Conservation (phyloP, 78 protist genomes). For the Isochrysis galbana region DNA sequence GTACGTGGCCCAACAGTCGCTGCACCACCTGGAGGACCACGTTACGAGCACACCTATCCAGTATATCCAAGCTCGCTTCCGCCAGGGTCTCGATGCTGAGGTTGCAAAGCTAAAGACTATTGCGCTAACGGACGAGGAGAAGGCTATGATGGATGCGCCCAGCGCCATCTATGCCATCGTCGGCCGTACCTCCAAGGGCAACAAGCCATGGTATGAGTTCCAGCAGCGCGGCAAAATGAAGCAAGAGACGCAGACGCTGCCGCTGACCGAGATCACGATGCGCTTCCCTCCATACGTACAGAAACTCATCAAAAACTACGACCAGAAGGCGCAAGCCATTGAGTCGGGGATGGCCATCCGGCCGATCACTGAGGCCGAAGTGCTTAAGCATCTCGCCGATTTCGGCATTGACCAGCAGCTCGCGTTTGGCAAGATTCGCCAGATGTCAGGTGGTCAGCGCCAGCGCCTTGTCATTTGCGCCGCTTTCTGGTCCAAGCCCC, state of each 20-base stretch:
- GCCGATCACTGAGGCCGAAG: conserved; percentile 37
- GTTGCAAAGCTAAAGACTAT: neutral
- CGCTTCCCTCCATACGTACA: neutral
- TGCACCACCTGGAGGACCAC: conserved; percentile 50
- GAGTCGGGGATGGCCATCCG: conserved; percentile 27
- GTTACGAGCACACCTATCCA: neutral
- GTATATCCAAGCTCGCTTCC: neutral
- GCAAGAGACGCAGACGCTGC: neutral
- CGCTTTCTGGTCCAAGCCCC: conserved; percentile 35
- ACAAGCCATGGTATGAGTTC: neutral
- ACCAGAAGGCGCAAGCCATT: conserved; percentile 23
- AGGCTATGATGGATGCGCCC: neutral
- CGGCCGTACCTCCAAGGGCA: neutral
- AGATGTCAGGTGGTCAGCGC: conserved; percentile 43
- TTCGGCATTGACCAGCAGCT: conserved; percentile 4
- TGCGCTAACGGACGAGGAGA: neutral
- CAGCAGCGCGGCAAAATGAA: neutral
- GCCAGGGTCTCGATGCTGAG: conserved; percentile 36
- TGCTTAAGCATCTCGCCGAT: conserved; percentile 34
- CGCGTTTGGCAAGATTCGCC: conserved; percentile 12
- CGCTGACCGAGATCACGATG: neutral
- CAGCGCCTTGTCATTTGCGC: conserved; percentile 45
- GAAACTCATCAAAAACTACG: conserved; percentile 36
- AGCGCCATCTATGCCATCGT: neutral
- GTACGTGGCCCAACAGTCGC: conserved; percentile 49